These are phyloP conservation scores for Kwoniella dejecticola DNA, from an alignment of 768 basidiomycete species.

Conservation along the genomic window DNA sequence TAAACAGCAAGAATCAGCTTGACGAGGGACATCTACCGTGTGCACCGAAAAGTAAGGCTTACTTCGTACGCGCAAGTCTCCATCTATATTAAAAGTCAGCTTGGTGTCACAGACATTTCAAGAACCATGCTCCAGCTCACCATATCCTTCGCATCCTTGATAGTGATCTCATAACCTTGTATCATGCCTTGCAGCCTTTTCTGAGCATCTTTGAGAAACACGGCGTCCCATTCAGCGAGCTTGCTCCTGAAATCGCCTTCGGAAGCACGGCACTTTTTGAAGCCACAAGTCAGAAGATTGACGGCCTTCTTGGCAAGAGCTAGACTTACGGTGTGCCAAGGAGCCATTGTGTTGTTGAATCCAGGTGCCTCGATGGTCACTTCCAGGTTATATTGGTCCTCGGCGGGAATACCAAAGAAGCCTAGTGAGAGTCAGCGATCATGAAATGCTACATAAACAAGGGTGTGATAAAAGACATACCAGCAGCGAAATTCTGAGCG, in stretches of 20 bases:
- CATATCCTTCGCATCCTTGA: slow-evolving; percentile 46
- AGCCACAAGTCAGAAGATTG: slow-evolving; percentile 6
- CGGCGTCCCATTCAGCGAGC: slow-evolving; percentile 64
- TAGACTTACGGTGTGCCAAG: slow-evolving; percentile 66
- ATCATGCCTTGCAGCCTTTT: slow-evolving; percentile 62
- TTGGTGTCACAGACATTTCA: background rate
- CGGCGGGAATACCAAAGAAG: slow-evolving; percentile 72
- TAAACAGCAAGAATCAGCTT: background rate
- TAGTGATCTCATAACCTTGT: slow-evolving; percentile 42
- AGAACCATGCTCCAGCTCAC: slow-evolving; percentile 23
- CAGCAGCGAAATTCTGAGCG: slow-evolving; percentile 62
- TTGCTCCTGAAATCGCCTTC: slow-evolving; percentile 25
- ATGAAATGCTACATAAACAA: no score
- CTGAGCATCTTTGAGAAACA: slow-evolving; percentile 71
- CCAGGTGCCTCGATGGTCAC: slow-evolving; percentile 70
- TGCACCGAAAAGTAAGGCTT: slow-evolving; percentile 1
- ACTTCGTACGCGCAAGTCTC: slow-evolving; percentile 54
- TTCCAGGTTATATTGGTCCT: slow-evolving; percentile 71
- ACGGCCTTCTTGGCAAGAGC: background rate
- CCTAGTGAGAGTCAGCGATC: no score
- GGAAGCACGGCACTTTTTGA: slow-evolving; percentile 55
- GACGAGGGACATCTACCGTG: background rate
- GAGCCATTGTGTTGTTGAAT: slow-evolving; percentile 82
- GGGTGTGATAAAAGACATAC: slow-evolving; percentile 49
- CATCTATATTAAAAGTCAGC: slow-evolving; percentile 31